Percentiles rank a stretch among this genome's conserved stretches.
These are phyloP conservation scores for Calonectria hongkongensis DNA, from an alignment of 2,329 filamentous ascomycete species.

Conservation along the genomic window DNA sequence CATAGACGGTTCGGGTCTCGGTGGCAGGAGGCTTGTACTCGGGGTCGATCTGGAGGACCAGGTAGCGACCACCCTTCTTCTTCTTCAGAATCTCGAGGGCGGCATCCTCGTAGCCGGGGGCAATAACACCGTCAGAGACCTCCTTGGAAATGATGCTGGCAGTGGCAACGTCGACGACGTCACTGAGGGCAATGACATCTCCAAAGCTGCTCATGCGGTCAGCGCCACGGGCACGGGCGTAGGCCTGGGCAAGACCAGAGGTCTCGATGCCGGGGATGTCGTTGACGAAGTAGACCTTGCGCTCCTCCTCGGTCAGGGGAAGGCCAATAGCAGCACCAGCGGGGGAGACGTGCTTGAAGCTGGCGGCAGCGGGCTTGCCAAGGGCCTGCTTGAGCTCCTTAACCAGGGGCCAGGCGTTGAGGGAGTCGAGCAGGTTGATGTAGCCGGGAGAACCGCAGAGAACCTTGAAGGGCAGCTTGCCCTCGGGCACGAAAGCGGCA, in stretches of 20 bases:
- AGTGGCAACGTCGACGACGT: constrained; percentile 92
- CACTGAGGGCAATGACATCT: constrained; percentile 94
- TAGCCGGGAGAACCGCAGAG: constrained; percentile 93
- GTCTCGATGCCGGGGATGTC: constrained; percentile 93
- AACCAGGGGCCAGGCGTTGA: constrained; percentile 97
- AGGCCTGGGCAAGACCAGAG: constrained; percentile 92
- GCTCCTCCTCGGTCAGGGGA: constrained; percentile 89
- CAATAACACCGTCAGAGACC: constrained; percentile 97
- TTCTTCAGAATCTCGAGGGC: constrained; percentile 94
- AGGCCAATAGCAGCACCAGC: constrained; percentile 96
- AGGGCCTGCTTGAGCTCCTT: constrained; percentile 96
- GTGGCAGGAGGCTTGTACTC: constrained; percentile 87
- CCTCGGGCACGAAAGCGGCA: constrained; percentile 84
- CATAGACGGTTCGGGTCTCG: constrained; percentile 92
- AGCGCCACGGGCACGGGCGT: constrained; percentile 94
- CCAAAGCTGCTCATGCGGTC: constrained; percentile 99
- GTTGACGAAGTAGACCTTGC: constrained; percentile 98
- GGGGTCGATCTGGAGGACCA: constrained; percentile 95
- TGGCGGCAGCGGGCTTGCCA: constrained; percentile 91
- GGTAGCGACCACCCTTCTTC: constrained; percentile 99
- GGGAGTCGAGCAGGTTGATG: constrained; percentile 96
- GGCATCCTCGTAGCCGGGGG: constrained; percentile 88
- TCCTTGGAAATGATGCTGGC: constrained; percentile 98
- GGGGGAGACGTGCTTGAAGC: constrained; percentile 99
- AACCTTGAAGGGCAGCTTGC: constrained; percentile 93